phyloP scores from a whole-genome alignment of 768 basidiomycete genomes.

The Lactarius sanguifluus region DNA sequence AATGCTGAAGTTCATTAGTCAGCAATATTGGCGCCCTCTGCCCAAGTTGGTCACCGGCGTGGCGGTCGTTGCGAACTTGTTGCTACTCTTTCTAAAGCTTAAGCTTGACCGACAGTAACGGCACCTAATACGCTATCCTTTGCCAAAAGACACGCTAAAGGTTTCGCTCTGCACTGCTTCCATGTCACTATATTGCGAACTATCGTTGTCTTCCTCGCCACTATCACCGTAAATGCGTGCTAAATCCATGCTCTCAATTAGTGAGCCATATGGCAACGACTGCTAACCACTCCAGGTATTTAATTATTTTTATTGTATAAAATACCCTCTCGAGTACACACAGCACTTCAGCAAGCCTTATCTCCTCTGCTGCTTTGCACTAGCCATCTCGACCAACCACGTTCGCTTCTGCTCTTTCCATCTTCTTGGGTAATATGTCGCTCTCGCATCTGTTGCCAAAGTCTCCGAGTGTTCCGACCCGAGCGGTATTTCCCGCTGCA shows the following conservation, averaged over 20 bases:
- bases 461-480: constrained; percentile 26
- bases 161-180: not conserved
- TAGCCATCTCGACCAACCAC: not conserved
- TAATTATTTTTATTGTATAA: not conserved
- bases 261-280: not conserved
- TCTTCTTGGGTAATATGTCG: constrained; percentile 35
- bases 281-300: not conserved
- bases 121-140: not conserved
- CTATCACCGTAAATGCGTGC: not conserved
- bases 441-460: constrained; percentile 33
- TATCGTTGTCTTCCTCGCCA: not conserved
- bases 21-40: no score
- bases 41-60: no score
- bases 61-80: not conserved
- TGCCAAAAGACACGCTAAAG: not conserved
- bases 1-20: no score
- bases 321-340: not conserved
- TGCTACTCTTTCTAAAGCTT: not conserved
- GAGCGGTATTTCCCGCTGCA: constrained; percentile 9
- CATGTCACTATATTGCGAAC: not conserved
- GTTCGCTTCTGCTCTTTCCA: constrained; percentile 32
- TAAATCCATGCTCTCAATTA: not conserved
- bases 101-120: not conserved
- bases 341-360: not conserved
- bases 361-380: not conserved